Evolutionary conservation across 2,329 filamentous ascomycete species (phyloP).

Genomic region (Karstenula rhodostoma): DNA sequence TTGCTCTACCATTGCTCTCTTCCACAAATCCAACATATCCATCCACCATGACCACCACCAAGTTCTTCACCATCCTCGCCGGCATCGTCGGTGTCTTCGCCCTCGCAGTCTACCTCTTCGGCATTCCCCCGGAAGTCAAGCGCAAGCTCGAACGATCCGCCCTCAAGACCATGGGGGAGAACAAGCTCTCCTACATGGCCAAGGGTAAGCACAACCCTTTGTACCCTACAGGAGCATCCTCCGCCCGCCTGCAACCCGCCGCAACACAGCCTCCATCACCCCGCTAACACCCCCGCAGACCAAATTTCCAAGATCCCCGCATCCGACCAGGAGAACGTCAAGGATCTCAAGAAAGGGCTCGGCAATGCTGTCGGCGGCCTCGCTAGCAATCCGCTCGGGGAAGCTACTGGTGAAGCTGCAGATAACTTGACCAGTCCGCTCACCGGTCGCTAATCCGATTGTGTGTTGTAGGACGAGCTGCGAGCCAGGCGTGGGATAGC

Average conservation of each 20-base stretch:
- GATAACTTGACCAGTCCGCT: slow-evolving; percentile 46
- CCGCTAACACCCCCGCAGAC: slow-evolving; percentile 34
- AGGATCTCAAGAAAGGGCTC: slow-evolving; percentile 47
- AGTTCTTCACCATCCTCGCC: slow-evolving; percentile 42
- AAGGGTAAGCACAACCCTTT: slow-evolving; percentile 39
- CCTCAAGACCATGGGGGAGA: slow-evolving; percentile 61
- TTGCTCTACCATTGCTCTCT: not conserved
- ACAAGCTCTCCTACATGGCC: slow-evolving; percentile 55
- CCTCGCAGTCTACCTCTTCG: slow-evolving; percentile 57
- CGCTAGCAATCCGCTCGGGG: slow-evolving; percentile 48
- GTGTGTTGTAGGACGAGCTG: slow-evolving; percentile 32
- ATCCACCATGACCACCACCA: slow-evolving; percentile 35
- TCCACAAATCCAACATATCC: not conserved
- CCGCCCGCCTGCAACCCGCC: not conserved
- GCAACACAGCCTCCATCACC: not conserved
- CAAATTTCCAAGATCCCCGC: slow-evolving; percentile 50
- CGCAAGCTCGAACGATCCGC: slow-evolving; percentile 56
- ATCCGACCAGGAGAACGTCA: slow-evolving; percentile 49
- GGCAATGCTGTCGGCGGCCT: slow-evolving; percentile 46
- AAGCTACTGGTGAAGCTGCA: slow-evolving; percentile 46
- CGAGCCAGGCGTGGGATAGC: slow-evolving; percentile 32
- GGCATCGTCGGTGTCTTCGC: slow-evolving; percentile 47
- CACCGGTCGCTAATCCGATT: slow-evolving; percentile 47
- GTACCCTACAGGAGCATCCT: not conserved
- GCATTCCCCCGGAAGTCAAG: slow-evolving; percentile 57